phyloP scores from a whole-genome alignment of 441 rosid species.

The Gossypium davidsonii region DNA sequence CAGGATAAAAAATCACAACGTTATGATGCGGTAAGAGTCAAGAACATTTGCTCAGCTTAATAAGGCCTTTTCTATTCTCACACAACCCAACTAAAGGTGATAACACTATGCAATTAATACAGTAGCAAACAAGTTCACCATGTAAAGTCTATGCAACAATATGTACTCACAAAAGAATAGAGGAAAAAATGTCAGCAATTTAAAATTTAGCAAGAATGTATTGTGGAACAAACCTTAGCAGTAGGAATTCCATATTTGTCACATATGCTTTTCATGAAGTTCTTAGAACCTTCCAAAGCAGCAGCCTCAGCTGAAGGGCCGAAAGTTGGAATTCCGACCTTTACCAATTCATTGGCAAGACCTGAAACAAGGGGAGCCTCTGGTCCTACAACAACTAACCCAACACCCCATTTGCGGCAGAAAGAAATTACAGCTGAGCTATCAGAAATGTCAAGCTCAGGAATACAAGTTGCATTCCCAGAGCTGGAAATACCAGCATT shows the following conservation, averaged over 20 bases:
- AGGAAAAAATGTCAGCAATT: background rate
- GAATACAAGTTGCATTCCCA: slow-evolving; percentile 70
- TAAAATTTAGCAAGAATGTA: background rate
- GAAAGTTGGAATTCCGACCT: slow-evolving; percentile 69
- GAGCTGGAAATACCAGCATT: slow-evolving; percentile 77
- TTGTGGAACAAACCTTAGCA: slow-evolving; percentile 55
- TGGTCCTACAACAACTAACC: slow-evolving; percentile 84
- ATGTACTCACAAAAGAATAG: background rate
- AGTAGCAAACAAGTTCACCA: background rate
- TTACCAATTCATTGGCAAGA: slow-evolving; percentile 61
- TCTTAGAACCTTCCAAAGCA: slow-evolving; percentile 92
- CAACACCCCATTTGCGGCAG: slow-evolving; percentile 56
- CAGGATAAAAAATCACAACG: background rate
- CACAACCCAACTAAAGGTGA: background rate
- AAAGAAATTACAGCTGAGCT: slow-evolving; percentile 61
- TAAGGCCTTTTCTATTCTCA: background rate
- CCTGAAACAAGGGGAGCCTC: slow-evolving; percentile 94
- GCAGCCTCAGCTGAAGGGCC: slow-evolving; percentile 97
- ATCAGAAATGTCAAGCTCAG: slow-evolving; percentile 62
- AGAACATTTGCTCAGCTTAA: background rate
- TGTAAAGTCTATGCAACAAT: background rate
- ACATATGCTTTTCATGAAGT: slow-evolving; percentile 86
- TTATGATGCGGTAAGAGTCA: background rate
- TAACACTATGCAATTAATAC: background rate
- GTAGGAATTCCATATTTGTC: slow-evolving; percentile 87